Evolutionary conservation across 768 basidiomycete genomes (phyloP).

Genomic region (Boletus pseudopeckii): DNA sequence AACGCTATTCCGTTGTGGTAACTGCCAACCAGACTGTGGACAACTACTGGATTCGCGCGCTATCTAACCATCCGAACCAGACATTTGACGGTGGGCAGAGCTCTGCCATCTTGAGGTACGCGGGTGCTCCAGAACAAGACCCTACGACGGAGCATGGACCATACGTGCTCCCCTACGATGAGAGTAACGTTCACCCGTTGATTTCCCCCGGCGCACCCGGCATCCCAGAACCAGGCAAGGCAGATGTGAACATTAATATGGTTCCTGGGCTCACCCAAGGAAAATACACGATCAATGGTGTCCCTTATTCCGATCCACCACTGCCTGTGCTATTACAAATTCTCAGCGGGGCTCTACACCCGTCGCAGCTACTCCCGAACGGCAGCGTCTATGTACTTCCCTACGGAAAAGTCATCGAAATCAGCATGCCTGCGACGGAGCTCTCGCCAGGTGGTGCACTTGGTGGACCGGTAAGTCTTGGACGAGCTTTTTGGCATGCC

Average conservation of each 20-base stretch:
- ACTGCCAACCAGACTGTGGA: conserved; percentile 29
- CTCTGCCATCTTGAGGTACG: conserved; percentile 43
- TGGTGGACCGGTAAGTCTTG: conserved; percentile 12
- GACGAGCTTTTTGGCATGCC: neutral
- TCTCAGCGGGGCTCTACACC: conserved; percentile 34
- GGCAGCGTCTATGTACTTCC: conserved; percentile 43
- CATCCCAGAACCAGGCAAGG: conserved; percentile 32
- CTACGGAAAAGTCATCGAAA: conserved; percentile 41
- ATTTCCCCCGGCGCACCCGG: conserved; percentile 29
- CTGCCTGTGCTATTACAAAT: conserved; percentile 44
- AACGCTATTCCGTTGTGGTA: conserved; percentile 49
- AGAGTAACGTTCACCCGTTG: conserved; percentile 36
- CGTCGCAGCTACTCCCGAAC: conserved; percentile 37
- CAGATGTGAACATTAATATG: conserved; percentile 39
- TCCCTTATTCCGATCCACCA: conserved; percentile 30
- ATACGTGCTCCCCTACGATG: conserved; percentile 29
- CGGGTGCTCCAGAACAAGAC: conserved; percentile 34
- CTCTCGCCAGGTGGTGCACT: conserved; percentile 1
- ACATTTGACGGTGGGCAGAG: conserved; percentile 32
- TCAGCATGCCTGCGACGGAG: conserved; percentile 33
- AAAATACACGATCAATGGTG: conserved; percentile 27
- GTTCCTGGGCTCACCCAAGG: conserved; percentile 17
- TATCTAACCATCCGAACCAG: conserved; percentile 5
- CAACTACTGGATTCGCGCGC: conserved; percentile 43
- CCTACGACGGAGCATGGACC: conserved; percentile 28